A percentile compares a stretch with the other conserved stretches of the same genome.
These are phyloP conservation scores for Capillidium rhysosporum DNA, from an alignment of 371 early-diverging fungal genomes.

Conservation along the genomic window DNA sequence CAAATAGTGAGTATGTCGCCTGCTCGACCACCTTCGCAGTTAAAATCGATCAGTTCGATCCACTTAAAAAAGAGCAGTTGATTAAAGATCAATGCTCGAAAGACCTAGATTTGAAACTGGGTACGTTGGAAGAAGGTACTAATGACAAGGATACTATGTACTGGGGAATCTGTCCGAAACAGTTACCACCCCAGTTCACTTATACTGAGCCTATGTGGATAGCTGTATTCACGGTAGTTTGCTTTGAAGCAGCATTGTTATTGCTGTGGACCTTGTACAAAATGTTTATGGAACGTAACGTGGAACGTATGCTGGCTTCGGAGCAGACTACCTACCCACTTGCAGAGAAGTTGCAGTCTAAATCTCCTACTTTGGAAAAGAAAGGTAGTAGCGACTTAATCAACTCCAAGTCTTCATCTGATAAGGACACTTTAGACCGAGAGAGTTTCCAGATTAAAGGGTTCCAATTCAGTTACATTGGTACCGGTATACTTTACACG, in stretches of 20 bases:
- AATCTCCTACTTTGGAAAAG: background rate
- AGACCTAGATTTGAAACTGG: background rate
- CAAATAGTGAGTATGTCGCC: background rate
- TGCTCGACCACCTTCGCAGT: background rate
- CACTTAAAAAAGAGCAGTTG: background rate
- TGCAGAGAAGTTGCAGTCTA: background rate
- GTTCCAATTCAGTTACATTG: slow-evolving; percentile 31
- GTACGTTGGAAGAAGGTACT: background rate
- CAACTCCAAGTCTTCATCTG: slow-evolving; percentile 6
- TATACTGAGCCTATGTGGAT: slow-evolving; percentile 35
- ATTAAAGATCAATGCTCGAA: background rate
- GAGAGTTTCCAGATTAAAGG: slow-evolving; percentile 28
- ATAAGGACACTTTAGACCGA: background rate
- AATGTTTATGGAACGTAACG: background rate
- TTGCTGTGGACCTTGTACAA: slow-evolving; percentile 27
- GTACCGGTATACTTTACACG: slow-evolving; percentile 23
- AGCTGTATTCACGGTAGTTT: slow-evolving; percentile 21
- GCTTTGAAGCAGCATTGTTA: slow-evolving; percentile 12
- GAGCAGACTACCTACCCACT: background rate
- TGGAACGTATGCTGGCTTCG: background rate
- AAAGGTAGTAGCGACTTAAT: background rate
- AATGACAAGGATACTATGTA: background rate
- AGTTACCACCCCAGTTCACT: slow-evolving; percentile 21
- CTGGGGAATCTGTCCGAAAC: slow-evolving; percentile 18
- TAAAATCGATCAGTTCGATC: background rate